Conservation (phyloP, 768 basidiomycete species). For the Termitomyces sp. region DNA sequence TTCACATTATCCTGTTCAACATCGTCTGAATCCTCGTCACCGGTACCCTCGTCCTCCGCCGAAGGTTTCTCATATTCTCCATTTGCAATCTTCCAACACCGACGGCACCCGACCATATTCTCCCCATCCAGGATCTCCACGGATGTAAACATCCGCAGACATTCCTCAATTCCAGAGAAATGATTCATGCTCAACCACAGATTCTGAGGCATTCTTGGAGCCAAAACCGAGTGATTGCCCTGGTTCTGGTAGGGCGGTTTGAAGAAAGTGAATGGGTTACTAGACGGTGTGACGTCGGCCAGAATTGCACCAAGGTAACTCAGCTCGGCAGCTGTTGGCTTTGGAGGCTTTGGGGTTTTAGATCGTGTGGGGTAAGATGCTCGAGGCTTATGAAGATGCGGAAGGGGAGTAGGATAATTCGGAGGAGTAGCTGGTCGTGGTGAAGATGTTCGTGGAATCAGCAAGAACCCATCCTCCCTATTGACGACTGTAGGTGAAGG, state of each 20-base stretch:
- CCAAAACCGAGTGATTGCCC: conserved; percentile 10
- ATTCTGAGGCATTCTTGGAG: conserved; percentile 22
- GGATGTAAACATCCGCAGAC: conserved; percentile 81
- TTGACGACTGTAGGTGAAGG: conserved; percentile 4
- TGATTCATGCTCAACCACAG: conserved; percentile 45
- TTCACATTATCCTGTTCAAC: conserved; percentile 4
- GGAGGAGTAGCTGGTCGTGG: conserved; percentile 16
- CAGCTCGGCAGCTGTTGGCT: conserved; percentile 52
- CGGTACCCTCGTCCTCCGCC: conserved; percentile 27
- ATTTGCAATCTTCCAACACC: conserved; percentile 91
- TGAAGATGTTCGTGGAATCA: conserved; percentile 6
- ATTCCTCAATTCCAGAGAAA: conserved; percentile 69
- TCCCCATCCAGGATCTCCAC: conserved; percentile 95
- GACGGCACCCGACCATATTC: conserved; percentile 89
- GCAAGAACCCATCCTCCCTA: not conserved
- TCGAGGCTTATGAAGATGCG: not conserved
- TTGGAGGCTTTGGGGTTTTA: conserved; percentile 50
- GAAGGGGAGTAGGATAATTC: not conserved
- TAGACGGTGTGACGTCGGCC: conserved; percentile 50
- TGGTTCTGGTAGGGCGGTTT: conserved; percentile 24
- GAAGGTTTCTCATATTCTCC: conserved; percentile 44
- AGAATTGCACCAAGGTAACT: conserved; percentile 69
- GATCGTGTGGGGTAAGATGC: conserved; percentile 24
- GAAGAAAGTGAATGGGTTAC: conserved; percentile 50
- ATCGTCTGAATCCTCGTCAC: conserved; percentile 20